Evolutionary conservation across 2,329 filamentous ascomycete species (phyloP).

Genomic region (Pseudogymnoascus sp.): DNA sequence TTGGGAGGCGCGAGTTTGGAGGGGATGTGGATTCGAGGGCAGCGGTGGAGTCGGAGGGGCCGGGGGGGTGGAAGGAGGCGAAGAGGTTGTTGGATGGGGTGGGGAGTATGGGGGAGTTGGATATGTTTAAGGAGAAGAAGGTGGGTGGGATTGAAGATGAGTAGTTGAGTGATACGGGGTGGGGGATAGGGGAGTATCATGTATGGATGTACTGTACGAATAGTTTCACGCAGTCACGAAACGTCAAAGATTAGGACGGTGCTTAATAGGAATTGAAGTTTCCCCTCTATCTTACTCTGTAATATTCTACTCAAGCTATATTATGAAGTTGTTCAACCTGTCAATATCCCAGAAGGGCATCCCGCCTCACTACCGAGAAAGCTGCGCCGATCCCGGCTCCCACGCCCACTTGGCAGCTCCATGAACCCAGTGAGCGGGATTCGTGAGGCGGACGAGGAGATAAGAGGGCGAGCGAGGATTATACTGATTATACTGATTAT

Average conservation of each 20-base stretch:
- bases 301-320: neutral
- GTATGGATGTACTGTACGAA: neutral
- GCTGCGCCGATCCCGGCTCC: neutral
- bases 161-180: neutral
- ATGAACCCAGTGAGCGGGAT: neutral
- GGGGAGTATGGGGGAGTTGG: neutral
- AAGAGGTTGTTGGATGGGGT: neutral
- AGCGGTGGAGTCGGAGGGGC: neutral
- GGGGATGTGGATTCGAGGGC: neutral
- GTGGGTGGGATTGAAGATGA: neutral
- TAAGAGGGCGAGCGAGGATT: neutral
- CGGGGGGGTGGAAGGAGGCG: conserved; percentile 11
- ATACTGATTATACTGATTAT: neutral
- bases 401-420: neutral
- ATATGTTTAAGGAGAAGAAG: conserved; percentile 5
- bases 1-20: neutral
- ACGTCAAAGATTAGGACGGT: no score
- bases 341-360: neutral
- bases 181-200: neutral
- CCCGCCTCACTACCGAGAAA: neutral
- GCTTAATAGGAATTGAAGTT: no score
- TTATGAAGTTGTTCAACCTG: neutral
- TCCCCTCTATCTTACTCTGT: no score
- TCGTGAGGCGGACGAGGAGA: neutral
- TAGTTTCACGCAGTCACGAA: neutral